A percentile compares a stretch with the other conserved stretches of the same genome.
These are phyloP conservation scores for Orbilia ellipsospora DNA, from an alignment of 2,329 filamentous ascomycete genomes.

Conservation along the genomic window DNA sequence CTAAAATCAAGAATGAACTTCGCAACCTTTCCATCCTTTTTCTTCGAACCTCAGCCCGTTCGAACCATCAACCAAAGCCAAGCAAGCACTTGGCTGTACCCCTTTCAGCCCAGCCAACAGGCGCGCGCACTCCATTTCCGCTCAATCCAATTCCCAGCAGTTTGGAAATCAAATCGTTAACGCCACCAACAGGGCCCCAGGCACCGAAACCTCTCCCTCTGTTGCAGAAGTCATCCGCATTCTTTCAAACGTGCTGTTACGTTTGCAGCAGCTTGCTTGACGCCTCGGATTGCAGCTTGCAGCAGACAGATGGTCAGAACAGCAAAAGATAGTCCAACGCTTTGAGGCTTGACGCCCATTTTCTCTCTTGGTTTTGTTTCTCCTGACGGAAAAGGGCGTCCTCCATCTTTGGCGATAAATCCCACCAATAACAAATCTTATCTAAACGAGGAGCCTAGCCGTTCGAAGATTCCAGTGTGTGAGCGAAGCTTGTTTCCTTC, in stretches of 20 bases:
- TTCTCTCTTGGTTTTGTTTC: not conserved
- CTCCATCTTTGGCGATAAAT: not conserved
- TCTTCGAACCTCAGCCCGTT: conserved; percentile 8
- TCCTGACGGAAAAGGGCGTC: conserved; percentile 1
- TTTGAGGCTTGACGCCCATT: conserved; percentile 13
- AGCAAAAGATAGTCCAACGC: conserved; percentile 10
- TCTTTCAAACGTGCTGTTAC: conserved; percentile 16
- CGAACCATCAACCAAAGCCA: conserved; percentile 9
- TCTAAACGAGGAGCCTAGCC: conserved; percentile 40
- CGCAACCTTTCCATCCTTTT: conserved; percentile 4
- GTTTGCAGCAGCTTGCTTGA: conserved; percentile 2
- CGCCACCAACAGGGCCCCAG: conserved; percentile 37
- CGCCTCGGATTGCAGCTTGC: too few relatives aligned
- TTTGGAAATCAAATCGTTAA: conserved; percentile 40
- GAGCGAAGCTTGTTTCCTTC: conserved; percentile 46
- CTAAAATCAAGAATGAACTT: too few relatives aligned
- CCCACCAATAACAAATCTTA: conserved; percentile 42
- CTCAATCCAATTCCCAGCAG: conserved; percentile 22
- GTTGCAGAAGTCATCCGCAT: not conserved
- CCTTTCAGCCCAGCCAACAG: conserved; percentile 27
- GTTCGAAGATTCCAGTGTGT: conserved; percentile 24
- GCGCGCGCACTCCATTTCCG: conserved; percentile 36
- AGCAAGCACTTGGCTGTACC: conserved; percentile 1
- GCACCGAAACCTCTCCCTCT: too few relatives aligned
- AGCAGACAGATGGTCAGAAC: not conserved